phyloP scores from a whole-genome alignment of 768 basidiomycete genomes.

The Suillus subaureus region DNA sequence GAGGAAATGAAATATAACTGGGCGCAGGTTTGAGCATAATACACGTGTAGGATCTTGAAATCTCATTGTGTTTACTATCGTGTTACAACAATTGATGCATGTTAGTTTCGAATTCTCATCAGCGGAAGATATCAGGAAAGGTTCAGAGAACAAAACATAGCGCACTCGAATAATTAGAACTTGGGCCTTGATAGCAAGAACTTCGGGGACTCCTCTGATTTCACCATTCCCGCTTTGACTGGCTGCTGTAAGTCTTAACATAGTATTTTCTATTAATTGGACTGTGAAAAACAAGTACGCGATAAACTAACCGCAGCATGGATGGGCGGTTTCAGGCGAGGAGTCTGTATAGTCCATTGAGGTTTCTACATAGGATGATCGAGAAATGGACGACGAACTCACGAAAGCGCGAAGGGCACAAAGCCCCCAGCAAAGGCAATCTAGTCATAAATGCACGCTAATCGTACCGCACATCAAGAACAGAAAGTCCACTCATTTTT shows the following conservation, averaged over 20 bases:
- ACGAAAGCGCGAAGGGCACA: no score
- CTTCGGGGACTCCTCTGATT: not conserved
- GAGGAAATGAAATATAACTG: not conserved
- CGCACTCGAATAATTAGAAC: not conserved
- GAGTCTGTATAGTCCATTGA: no score
- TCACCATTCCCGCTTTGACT: conserved; percentile 7
- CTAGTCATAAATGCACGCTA: no score
- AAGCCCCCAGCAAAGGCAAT: no score
- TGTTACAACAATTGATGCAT: not conserved
- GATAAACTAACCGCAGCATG: conserved; percentile 34
- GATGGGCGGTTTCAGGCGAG: no score
- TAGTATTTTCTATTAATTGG: not conserved
- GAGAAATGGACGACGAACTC: no score
- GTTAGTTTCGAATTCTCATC: not conserved
- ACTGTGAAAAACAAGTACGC: not conserved
- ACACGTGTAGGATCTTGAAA: not conserved
- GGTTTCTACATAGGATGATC: no score
- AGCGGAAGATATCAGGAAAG: not conserved
- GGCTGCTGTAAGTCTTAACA: conserved; percentile 11
- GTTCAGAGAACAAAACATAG: not conserved
- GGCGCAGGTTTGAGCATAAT: not conserved
- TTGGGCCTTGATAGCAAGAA: conserved; percentile 8
- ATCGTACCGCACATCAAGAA: no score
- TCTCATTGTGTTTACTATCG: not conserved
- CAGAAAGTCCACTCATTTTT: no score